Base-by-base conservation (phyloP, 371 early-diverging fungal genomes). In the Funneliformis caledonium region DNA sequence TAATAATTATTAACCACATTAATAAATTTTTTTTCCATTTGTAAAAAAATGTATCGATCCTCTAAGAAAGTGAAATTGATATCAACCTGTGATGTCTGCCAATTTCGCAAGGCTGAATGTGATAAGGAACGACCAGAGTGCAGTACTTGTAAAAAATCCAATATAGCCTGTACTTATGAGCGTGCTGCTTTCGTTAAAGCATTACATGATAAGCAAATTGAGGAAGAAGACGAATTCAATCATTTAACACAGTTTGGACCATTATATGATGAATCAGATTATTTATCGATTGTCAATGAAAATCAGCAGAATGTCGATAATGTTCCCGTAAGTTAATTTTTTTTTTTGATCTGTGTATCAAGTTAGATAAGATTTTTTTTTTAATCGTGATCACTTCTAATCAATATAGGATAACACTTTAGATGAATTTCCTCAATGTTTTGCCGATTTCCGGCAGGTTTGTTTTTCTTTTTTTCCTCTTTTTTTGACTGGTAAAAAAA, bases 1-100 rank as follows among this genome's bases (percentile, higher is more conserved):
- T 26, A 26, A 26, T 26, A 26, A 26, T 26, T 26, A 26, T 26
- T 26, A 26, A 26, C 26, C 26, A 26, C 26, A 26, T 26, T 26
- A 26, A n/a, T n/a, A n/a, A n/a, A n/a, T n/a, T n/a, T n/a, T n/a
- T n/a, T n/a, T n/a, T n/a, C n/a, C n/a, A n/a, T n/a, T n/a, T n/a
- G n/a, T n/a, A n/a, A n/a, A n/a, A n/a, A n/a, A 26, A 26, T 26
- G 26, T 26, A 26, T 26, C 26, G 26, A 26, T 26, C 26, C 22
- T 9, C 59, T 11, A 76, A 76, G 19, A 12, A 64, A 7, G 76
- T 76, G 16, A 76, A 76, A 64, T 50, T 76, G 19, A 64, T 76
- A 42, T 76, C 76, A 43, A 76, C 76, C 62, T 76, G 76, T 42
- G 76, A 76, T 62, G 61, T 37, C 62, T 76, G 76, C 43, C 61